phyloP scores from a whole-genome alignment of 139 green algal genomes.

The Trebouxia sp. region DNA sequence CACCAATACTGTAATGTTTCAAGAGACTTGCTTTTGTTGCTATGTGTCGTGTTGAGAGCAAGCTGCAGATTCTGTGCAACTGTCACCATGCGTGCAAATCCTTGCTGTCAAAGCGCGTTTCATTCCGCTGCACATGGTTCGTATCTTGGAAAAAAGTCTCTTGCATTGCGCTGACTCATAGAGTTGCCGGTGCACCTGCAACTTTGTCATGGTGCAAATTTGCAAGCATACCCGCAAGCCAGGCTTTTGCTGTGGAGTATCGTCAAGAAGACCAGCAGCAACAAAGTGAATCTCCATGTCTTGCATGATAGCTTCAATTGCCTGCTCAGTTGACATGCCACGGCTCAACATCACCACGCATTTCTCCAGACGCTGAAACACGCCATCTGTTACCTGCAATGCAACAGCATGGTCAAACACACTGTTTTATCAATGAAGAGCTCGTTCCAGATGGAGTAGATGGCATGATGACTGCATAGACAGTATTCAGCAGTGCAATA shows the following conservation, averaged over 20 bases:
- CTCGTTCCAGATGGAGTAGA: too few species aligned
- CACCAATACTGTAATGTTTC: not conserved
- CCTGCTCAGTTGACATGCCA: not conserved
- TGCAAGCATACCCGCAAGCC: constrained; percentile 11
- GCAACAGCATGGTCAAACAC: too few species aligned
- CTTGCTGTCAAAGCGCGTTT: not conserved
- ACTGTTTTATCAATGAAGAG: too few species aligned
- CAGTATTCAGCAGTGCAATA: not conserved
- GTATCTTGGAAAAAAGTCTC: too few species aligned
- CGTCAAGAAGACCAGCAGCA: constrained; percentile 37
- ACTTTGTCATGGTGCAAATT: not conserved
- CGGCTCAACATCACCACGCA: constrained; percentile 7
- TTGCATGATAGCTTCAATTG: not conserved
- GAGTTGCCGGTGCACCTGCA: not conserved
- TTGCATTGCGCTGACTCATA: not conserved
- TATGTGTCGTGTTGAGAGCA: too few species aligned
- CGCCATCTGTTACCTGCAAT: not conserved
- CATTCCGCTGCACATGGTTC: too few species aligned
- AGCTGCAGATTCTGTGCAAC: too few species aligned
- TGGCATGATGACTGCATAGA: too few species aligned
- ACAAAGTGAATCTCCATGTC: constrained; percentile 8
- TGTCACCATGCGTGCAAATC: not conserved
- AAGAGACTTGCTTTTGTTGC: too few species aligned
- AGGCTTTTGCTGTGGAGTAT: constrained; percentile 34
- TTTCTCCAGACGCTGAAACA: constrained; percentile 10